A percentile compares a stretch with the other conserved stretches of the same genome.
Conservation (phyloP, 768 basidiomycete species). For the Clitopilus hobsonii region DNA sequence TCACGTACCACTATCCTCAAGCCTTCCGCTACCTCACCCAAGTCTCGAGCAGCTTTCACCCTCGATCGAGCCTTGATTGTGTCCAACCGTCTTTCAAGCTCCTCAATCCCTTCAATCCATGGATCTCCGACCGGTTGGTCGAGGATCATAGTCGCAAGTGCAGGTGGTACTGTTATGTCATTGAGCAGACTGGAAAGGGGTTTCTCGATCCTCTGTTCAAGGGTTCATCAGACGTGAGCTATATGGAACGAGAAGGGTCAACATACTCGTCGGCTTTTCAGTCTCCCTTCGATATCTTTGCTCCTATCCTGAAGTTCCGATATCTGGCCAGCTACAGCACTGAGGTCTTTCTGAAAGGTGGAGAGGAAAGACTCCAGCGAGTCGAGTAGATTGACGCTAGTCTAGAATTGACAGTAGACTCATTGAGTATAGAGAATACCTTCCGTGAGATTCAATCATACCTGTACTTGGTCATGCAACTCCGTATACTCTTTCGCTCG, state of each 20-base stretch:
- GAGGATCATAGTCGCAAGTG: conserved; percentile 69
- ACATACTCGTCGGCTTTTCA: conserved; percentile 80
- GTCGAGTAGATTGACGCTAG: conserved; percentile 79
- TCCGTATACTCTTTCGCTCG: conserved; percentile 69
- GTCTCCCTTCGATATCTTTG: conserved; percentile 82
- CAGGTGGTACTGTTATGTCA: conserved; percentile 80
- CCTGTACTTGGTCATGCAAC: conserved; percentile 90
- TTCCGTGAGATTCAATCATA: conserved; percentile 27
- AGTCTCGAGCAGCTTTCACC: conserved; percentile 82
- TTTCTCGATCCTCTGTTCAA: conserved; percentile 78
- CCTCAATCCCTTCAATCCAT: conserved; percentile 82
- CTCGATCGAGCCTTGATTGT: conserved; percentile 68
- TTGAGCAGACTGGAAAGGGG: conserved; percentile 78
- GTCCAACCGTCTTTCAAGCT: conserved; percentile 74
- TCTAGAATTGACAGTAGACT: conserved; percentile 37
- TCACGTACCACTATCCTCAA: conserved; percentile 78
- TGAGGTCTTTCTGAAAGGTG: conserved; percentile 92
- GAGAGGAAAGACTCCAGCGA: conserved; percentile 89
- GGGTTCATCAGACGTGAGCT: not conserved
- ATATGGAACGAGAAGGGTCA: conserved; percentile 1
- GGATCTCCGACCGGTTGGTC: conserved; percentile 82
- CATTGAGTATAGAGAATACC: not conserved
- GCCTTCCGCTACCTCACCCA: conserved; percentile 81
- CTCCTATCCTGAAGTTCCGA: conserved; percentile 89
- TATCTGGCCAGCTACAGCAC: conserved; percentile 94